These are phyloP conservation scores for Lithospermum erythrorhizon DNA, from an alignment of 257 asterid species.

Conservation along the genomic window DNA sequence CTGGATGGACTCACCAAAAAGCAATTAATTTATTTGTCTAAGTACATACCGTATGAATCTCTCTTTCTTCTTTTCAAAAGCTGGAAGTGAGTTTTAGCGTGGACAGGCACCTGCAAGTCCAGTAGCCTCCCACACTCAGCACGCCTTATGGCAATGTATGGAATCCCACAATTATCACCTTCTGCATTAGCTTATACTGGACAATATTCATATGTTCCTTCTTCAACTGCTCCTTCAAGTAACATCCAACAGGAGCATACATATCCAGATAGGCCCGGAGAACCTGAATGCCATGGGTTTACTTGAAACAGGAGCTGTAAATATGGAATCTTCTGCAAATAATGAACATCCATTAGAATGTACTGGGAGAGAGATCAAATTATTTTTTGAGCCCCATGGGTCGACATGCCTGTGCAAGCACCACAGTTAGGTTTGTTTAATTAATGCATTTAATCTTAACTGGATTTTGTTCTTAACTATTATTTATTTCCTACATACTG, in stretches of 20 bases:
- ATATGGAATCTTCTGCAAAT: constrained; percentile 10
- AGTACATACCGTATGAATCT: background rate
- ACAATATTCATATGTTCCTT: background rate
- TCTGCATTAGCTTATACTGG: background rate
- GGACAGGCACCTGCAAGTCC: background rate
- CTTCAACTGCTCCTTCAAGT: background rate
- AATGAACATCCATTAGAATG: constrained; percentile 9
- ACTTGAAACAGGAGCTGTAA: constrained; percentile 11
- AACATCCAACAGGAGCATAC: background rate
- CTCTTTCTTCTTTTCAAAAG: background rate
- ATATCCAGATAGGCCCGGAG: constrained; percentile 10
- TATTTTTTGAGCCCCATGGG: constrained; percentile 9
- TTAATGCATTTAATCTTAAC: too few species aligned
- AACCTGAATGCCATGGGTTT: constrained; percentile 9
- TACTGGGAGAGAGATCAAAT: background rate
- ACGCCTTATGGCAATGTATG: background rate
- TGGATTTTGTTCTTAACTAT: background rate
- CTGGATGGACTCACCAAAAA: constrained; percentile 87
- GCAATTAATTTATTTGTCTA: too few species aligned
- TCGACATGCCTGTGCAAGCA: too few species aligned
- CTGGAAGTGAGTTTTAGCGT: background rate
- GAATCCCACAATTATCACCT: background rate
- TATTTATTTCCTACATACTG: background rate
- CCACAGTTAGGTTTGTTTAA: too few species aligned
- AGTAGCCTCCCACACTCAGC: constrained; percentile 2